Evolutionary conservation across 495 filamentous ascomycete genomes (phyloP).

Genomic region (Hypoxylon fuscum): DNA sequence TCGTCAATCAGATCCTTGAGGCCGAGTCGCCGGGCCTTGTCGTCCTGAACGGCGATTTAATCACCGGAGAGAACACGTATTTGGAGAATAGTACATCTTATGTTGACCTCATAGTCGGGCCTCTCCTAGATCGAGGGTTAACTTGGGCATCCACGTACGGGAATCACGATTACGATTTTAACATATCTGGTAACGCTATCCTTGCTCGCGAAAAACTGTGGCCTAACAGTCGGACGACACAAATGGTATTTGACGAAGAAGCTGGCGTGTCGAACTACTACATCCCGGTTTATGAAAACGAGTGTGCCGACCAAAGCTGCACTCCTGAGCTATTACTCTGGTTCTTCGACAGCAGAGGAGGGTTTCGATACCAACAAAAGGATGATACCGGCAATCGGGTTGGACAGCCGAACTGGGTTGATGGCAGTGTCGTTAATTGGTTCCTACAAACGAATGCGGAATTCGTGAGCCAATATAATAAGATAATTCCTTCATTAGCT

Average conservation of each 20-base stretch:
- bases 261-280: slow-evolving; percentile 78
- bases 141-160: slow-evolving; percentile 77
- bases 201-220: slow-evolving; percentile 64
- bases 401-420: slow-evolving; percentile 57
- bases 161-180: slow-evolving; percentile 74
- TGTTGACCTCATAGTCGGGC: slow-evolving; percentile 66
- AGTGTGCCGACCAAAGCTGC: slow-evolving; percentile 37
- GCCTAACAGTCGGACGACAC: slow-evolving; percentile 62
- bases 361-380: slow-evolving; percentile 60
- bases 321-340: slow-evolving; percentile 65
- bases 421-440: slow-evolving; percentile 65
- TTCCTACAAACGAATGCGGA: slow-evolving; percentile 59
- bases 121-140: slow-evolving; percentile 61
- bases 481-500: slow-evolving; percentile 67
- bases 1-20: slow-evolving; percentile 70
- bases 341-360: slow-evolving; percentile 80
- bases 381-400: slow-evolving; percentile 44
- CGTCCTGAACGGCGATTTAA: slow-evolving; percentile 78
- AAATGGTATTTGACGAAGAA: slow-evolving; percentile 49
- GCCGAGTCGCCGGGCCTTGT: slow-evolving; percentile 66
- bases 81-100: slow-evolving; percentile 66
- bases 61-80: slow-evolving; percentile 73
- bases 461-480: slow-evolving; percentile 52
- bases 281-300: slow-evolving; percentile 54
- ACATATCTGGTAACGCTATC: slow-evolving; percentile 64